These are phyloP conservation scores for Yarrowia deformans DNA, from an alignment of 805 yeast genomes.

Conservation along the genomic window DNA sequence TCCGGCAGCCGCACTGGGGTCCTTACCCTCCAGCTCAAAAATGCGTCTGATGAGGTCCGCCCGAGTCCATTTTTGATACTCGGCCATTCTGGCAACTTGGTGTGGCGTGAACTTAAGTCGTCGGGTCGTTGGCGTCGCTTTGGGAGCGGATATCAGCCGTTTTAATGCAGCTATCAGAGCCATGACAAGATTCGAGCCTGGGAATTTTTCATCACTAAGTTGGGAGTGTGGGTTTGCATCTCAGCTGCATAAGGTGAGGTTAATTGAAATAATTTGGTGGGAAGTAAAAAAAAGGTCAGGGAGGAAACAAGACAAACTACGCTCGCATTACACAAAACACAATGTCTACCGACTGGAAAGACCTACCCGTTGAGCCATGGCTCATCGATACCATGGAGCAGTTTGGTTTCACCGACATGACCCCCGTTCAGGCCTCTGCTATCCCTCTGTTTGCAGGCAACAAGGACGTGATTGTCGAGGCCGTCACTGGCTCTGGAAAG, in stretches of 20 bases:
- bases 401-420: constrained; percentile 80
- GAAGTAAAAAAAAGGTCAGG: not conserved
- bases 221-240: constrained; percentile 21
- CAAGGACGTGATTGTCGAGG: constrained; percentile 96
- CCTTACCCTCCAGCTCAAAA: constrained; percentile 58
- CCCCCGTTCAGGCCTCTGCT: constrained; percentile 96
- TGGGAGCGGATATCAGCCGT: constrained; percentile 36
- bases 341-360: constrained; percentile 33
- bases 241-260: not conserved
- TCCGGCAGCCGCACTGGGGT: not conserved
- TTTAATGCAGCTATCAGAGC: constrained; percentile 36
- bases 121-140: constrained; percentile 26
- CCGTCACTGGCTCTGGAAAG: constrained; percentile 98
- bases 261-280: constrained; percentile 19
- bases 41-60: constrained; percentile 68
- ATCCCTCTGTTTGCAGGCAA: constrained; percentile 83
- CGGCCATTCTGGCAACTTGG: constrained; percentile 40
- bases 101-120: constrained; percentile 33
- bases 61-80: constrained; percentile 69
- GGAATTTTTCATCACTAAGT: constrained; percentile 28
- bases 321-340: not conserved
- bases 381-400: constrained; percentile 68
- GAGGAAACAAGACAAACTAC: not conserved
- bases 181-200: constrained; percentile 18
- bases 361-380: constrained; percentile 22